Evolutionary conservation across 2,329 filamentous ascomycete species (phyloP).

Genomic region (Fusarium beomiforme): DNA sequence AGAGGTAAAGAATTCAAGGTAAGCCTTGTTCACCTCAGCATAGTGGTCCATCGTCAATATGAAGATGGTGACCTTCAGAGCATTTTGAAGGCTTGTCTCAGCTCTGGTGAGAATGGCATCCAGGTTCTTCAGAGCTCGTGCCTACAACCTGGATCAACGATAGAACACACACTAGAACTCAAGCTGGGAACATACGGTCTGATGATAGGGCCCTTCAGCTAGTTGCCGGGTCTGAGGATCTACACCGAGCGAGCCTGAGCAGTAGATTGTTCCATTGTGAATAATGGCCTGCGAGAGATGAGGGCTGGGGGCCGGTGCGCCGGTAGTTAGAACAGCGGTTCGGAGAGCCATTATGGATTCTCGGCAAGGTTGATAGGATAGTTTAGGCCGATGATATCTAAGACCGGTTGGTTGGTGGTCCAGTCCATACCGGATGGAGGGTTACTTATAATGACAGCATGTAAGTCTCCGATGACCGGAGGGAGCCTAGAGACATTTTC

Average conservation of each 20-base stretch:
- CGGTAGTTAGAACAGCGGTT: not conserved
- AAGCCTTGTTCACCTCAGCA: not conserved
- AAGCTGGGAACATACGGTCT: not conserved
- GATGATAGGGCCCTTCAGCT: not conserved
- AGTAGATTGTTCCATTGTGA: not conserved
- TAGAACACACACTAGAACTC: fast-evolving
- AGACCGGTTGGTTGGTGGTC: not conserved
- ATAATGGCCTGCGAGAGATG: not conserved
- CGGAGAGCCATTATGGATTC: not conserved
- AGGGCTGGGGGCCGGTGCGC: not conserved
- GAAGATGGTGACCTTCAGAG: not conserved
- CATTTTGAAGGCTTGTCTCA: slow-evolving; percentile 1
- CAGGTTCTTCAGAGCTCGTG: not conserved
- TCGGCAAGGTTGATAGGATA: too few relatives aligned
- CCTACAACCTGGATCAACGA: not conserved
- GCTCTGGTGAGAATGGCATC: not conserved
- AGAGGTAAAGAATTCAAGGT: not conserved
- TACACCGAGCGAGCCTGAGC: not conserved
- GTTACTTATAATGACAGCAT: not conserved
- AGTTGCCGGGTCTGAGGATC: not conserved
- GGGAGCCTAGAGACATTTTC: not conserved
- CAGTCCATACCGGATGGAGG: too few relatives aligned
- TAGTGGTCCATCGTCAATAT: not conserved
- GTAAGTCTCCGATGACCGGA: not conserved
- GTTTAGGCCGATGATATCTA: too few relatives aligned